Evolutionary conservation across 1,284 basidiomycete species (phyloP).

Genomic region (Ceratobasidium sp.): DNA sequence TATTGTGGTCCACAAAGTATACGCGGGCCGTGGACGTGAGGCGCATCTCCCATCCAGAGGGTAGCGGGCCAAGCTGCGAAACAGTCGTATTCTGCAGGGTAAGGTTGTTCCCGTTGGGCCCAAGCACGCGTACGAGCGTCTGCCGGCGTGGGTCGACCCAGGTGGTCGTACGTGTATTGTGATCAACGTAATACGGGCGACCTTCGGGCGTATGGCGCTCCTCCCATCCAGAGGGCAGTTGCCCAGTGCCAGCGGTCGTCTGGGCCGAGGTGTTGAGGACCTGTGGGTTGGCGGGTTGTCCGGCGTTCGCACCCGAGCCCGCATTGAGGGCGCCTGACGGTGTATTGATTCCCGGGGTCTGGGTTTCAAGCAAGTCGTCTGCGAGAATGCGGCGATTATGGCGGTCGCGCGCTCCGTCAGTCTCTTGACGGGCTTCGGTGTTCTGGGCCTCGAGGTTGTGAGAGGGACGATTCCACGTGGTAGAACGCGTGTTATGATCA

Average conservation of each 20-base stretch:
- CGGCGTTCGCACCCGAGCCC: slow-evolving; percentile 29
- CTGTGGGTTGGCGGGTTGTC: slow-evolving; percentile 48
- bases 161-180: slow-evolving; percentile 94
- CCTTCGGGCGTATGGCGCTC: slow-evolving; percentile 98
- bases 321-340: slow-evolving; percentile 42
- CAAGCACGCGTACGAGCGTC: slow-evolving; percentile 85
- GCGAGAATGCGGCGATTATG: slow-evolving; percentile 78
- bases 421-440: slow-evolving; percentile 49
- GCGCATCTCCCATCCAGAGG: slow-evolving; percentile 98
- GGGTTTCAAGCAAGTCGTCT: slow-evolving; percentile 76
- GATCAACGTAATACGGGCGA: slow-evolving; percentile 96
- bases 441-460: slow-evolving; percentile 55
- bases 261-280: slow-evolving; percentile 48
- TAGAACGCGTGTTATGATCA: slow-evolving; percentile 90
- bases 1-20: slow-evolving; percentile 97
- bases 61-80: slow-evolving; percentile 90
- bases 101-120: slow-evolving; percentile 79
- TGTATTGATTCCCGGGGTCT: slow-evolving; percentile 45
- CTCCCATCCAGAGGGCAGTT: slow-evolving; percentile 95
- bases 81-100: slow-evolving; percentile 81
- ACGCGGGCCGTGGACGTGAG: slow-evolving; percentile 90
- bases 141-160: slow-evolving; percentile 97
- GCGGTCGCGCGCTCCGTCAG: slow-evolving; percentile 73
- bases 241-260: slow-evolving; percentile 81
- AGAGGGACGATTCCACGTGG: slow-evolving; percentile 87